Evolutionary conservation across 805 yeast genomes (phyloP).

Genomic region (Metschnikowia chrysomelidarum): DNA sequence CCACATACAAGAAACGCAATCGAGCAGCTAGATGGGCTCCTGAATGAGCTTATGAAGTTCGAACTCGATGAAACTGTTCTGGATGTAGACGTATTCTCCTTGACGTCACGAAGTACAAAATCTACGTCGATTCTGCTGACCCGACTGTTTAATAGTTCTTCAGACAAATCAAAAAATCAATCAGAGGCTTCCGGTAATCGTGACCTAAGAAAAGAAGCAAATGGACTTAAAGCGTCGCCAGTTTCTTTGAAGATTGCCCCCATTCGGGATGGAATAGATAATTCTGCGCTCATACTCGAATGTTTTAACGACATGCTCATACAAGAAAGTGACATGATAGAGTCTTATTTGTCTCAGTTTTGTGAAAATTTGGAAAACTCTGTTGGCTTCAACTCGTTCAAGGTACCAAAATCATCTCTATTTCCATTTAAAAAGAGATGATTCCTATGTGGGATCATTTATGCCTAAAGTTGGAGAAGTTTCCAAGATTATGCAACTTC

Average conservation of each 20-base stretch:
- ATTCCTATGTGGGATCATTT: too few relatives aligned
- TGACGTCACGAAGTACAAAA: slow-evolving; percentile 7
- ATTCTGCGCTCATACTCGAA: slow-evolving; percentile 20
- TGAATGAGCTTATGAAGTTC: slow-evolving; percentile 1
- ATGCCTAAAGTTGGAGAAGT: too few relatives aligned
- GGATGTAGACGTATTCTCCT: slow-evolving; percentile 7
- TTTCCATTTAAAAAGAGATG: slow-evolving; percentile 2
- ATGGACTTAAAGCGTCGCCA: background rate
- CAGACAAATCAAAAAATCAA: background rate
- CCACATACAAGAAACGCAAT: slow-evolving; percentile 1
- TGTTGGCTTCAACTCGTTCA: slow-evolving; percentile 24
- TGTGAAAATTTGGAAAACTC: slow-evolving; percentile 17
- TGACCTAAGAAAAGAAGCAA: too few relatives aligned
- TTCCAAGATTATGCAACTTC: too few relatives aligned
- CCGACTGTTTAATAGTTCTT: too few relatives aligned
- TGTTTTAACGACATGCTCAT: slow-evolving; percentile 28
- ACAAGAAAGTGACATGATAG: slow-evolving; percentile 23
- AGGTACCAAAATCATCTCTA: slow-evolving; percentile 5
- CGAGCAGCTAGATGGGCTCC: slow-evolving; percentile 7
- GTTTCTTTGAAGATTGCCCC: background rate
- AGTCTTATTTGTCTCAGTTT: slow-evolving; percentile 16
- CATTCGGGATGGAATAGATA: slow-evolving; percentile 1
- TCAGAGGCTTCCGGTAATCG: too few relatives aligned
- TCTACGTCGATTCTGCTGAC: slow-evolving; percentile 8
- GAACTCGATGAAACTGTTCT: slow-evolving; percentile 1